Percentiles rank a stretch among this genome's conserved stretches.
Conservation (phyloP, 1,284 basidiomycete species). For the Leccinum pseudoinsigne region DNA sequence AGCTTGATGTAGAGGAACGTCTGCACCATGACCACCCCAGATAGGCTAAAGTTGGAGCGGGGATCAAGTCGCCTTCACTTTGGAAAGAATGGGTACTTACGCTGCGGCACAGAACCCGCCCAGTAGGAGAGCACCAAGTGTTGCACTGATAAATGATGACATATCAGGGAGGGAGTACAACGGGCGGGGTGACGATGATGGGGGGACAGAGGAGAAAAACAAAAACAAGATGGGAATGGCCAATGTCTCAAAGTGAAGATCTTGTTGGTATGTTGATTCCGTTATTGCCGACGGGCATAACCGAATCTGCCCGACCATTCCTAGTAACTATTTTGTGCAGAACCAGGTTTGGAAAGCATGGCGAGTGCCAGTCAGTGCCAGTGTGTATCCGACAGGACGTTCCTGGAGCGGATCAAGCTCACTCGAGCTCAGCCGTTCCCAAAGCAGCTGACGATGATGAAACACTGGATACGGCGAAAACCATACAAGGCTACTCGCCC, state of each 20-base stretch:
- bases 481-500: neutral
- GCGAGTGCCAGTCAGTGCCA: neutral
- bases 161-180: slow-evolving; percentile 8
- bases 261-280: neutral
- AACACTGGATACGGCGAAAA: neutral
- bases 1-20: slow-evolving; percentile 43
- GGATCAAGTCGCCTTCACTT: neutral
- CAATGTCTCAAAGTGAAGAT: slow-evolving; percentile 1
- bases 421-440: neutral
- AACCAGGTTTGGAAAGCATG: neutral
- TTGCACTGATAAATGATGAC: slow-evolving; percentile 20
- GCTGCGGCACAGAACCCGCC: slow-evolving; percentile 43
- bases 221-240: slow-evolving; percentile 1
- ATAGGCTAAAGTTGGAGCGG: slow-evolving; percentile 34
- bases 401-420: neutral
- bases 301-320: neutral
- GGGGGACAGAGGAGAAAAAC: neutral
- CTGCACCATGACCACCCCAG: slow-evolving; percentile 45
- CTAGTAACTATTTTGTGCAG: neutral
- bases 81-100: slow-evolving; percentile 18
- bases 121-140: slow-evolving; percentile 44
- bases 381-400: neutral
- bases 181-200: neutral
- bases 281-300: neutral
- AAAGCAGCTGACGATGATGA: neutral